These are phyloP conservation scores for Diaporthe velutina DNA, from an alignment of 2,329 filamentous ascomycete genomes.

Conservation along the genomic window DNA sequence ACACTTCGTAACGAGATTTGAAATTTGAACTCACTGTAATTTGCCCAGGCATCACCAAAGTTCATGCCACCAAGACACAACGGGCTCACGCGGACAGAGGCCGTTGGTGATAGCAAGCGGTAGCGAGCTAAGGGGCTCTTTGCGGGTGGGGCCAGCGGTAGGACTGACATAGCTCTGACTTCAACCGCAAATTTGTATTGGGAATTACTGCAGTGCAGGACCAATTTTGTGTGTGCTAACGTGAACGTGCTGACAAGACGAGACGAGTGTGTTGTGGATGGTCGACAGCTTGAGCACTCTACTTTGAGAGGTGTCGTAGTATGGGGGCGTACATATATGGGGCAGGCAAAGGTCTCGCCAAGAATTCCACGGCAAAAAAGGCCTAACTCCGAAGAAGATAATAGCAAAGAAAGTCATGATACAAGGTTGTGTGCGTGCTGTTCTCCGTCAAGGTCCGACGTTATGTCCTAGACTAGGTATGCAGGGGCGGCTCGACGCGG, in stretches of 20 bases:
- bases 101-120: conserved; percentile 74
- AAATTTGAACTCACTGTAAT: not conserved
- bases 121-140: conserved; percentile 74
- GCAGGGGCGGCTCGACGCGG: not conserved
- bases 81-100: conserved; percentile 74
- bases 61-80: conserved; percentile 64
- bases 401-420: not conserved
- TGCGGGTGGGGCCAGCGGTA: conserved; percentile 60
- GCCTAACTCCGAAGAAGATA: not conserved
- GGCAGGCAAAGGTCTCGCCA: not conserved
- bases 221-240: not conserved
- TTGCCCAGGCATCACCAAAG: conserved; percentile 28
- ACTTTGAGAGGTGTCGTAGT: not conserved
- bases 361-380: not conserved
- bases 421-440: not conserved
- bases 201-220: not conserved
- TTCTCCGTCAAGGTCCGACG: not conserved
- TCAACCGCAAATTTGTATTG: not conserved
- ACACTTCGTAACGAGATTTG: not conserved
- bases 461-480: not conserved
- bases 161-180: conserved; percentile 42
- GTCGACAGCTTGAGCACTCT: not conserved
- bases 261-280: not conserved
- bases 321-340: not conserved
- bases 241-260: not conserved